Evolutionary conservation across 2,329 filamentous ascomycete genomes (phyloP), one percentile per base, ranked within the genome.

Genomic region (Exophiala spinifera): DNA sequence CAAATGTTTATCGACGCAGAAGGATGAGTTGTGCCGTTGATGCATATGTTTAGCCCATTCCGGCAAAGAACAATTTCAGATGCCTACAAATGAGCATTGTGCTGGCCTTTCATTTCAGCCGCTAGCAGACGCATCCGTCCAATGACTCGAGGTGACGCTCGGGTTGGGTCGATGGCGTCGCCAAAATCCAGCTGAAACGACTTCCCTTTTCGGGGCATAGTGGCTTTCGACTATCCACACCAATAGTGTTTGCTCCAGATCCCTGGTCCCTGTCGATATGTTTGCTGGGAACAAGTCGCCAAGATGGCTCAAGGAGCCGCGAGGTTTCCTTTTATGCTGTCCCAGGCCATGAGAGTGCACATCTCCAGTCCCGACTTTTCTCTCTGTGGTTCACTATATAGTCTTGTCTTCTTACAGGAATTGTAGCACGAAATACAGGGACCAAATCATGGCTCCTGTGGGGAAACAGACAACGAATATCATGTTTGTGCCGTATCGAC

Each of bases 131-230:
- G 8, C n/a, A 2, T 39, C 13, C 11, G 36, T 39, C 42, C 42
- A 44, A 44, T 44, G 19, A 28, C 20, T 21, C 20, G n/a, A 23
- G n/a, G n/a, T 11, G 21, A 44, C 28, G 3, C 23, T 15, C 21
- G 10, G 10, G 42, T 15, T 44, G 15, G 42, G 21, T 11, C 15
- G 42, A 23, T 44, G 42, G 42, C 42, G 42, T 25, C 23, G 19
- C 23, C 42, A 25, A n/a, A 44, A 15, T 14, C 42, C 20, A 44
- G 19, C 42, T 44, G 42, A 44, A 21, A 44, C 42, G 42, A 44
- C 19, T 44, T 21, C 42, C 20, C 19, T 23, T 44, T 44, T 25
- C 42, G 42, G 42, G n/a, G n/a, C 21, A 44, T 15, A 3, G 23
- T 13, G 23, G 20, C 42, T 21, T 44, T 25, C 13, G 3, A 11